Conservation (phyloP, 1,284 basidiomycete genomes). For the Tilletia walkeri region DNA sequence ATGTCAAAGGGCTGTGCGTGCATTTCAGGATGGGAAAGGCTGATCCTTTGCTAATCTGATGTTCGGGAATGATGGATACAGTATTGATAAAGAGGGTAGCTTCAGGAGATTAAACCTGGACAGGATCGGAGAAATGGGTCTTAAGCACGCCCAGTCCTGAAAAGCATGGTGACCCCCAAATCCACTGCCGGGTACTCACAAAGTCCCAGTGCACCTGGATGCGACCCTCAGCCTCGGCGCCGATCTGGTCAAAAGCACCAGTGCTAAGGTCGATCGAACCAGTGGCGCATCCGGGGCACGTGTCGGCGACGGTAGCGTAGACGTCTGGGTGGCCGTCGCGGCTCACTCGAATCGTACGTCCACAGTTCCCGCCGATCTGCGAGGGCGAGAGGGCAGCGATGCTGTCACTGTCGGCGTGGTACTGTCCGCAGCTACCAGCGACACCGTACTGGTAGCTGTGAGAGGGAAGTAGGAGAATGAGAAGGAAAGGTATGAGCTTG, state of each 20-base stretch:
- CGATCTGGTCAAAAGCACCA: slow-evolving; percentile 16
- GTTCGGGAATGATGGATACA: no score
- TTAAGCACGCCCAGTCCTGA: not conserved
- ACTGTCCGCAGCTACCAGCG: not conserved
- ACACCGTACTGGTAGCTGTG: slow-evolving; percentile 15
- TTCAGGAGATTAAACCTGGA: no score
- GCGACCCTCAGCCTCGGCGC: slow-evolving; percentile 8
- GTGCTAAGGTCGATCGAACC: slow-evolving; percentile 16
- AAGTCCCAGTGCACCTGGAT: slow-evolving; percentile 16
- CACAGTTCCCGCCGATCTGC: not conserved
- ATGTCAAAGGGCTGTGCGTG: no score
- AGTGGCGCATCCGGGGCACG: slow-evolving; percentile 13
- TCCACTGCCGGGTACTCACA: not conserved
- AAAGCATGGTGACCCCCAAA: not conserved
- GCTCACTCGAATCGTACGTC: slow-evolving; percentile 1
- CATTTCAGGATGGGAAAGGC: no score
- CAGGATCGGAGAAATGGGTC: no score
- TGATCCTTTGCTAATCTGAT: no score
- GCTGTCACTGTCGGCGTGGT: slow-evolving; percentile 11
- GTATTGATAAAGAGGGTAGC: no score
- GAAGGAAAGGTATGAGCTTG: no score
- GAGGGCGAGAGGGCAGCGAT: slow-evolving; percentile 15
- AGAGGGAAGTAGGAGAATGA: not conserved
- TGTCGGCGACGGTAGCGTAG: slow-evolving; percentile 15
- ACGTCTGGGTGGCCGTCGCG: slow-evolving; percentile 1